phyloP scores from a whole-genome alignment of 1,284 basidiomycete species.

The Gymnopus androsaceus region DNA sequence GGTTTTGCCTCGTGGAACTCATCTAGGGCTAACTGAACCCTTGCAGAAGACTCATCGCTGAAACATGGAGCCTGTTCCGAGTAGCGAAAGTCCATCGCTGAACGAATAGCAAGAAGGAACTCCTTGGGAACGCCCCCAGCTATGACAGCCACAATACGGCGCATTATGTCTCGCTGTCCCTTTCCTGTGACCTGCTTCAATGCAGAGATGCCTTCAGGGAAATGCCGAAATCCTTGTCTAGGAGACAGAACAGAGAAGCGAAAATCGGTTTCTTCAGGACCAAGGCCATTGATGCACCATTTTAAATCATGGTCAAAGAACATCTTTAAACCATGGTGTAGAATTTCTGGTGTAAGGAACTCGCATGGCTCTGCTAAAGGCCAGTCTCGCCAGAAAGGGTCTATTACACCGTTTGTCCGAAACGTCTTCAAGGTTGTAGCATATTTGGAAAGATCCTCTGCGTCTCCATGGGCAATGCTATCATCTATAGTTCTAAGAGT shows the following conservation, averaged over 20 bases:
- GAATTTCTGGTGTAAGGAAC: slow-evolving; percentile 30
- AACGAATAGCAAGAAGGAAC: slow-evolving; percentile 27
- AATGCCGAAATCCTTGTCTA: slow-evolving; percentile 26
- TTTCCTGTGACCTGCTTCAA: slow-evolving; percentile 33
- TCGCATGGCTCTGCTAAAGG: slow-evolving; percentile 25
- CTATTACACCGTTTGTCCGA: slow-evolving; percentile 29
- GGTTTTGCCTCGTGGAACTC: slow-evolving; percentile 31
- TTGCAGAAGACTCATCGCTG: slow-evolving; percentile 14
- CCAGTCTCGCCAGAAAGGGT: slow-evolving; percentile 34
- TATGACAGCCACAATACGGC: slow-evolving; percentile 30
- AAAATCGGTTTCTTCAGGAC: slow-evolving; percentile 29
- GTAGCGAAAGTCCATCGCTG: slow-evolving; percentile 35
- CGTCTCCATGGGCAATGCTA: slow-evolving; percentile 15
- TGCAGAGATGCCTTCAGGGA: slow-evolving; percentile 27
- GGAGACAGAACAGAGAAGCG: slow-evolving; percentile 26
- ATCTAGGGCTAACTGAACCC: slow-evolving; percentile 22
- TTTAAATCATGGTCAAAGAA: slow-evolving; percentile 32
- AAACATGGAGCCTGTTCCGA: slow-evolving; percentile 28
- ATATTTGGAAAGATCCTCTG: slow-evolving; percentile 24
- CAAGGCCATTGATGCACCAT: slow-evolving; percentile 29
- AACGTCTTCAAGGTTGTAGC: slow-evolving; percentile 15
- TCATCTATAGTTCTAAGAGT: slow-evolving; percentile 24
- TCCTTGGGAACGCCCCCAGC: slow-evolving; percentile 24
- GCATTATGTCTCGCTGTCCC: slow-evolving; percentile 29
- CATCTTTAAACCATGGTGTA: slow-evolving; percentile 34